These are phyloP conservation scores for Salix purpurea DNA, from an alignment of 345 rosid genomes.

Conservation along the genomic window DNA sequence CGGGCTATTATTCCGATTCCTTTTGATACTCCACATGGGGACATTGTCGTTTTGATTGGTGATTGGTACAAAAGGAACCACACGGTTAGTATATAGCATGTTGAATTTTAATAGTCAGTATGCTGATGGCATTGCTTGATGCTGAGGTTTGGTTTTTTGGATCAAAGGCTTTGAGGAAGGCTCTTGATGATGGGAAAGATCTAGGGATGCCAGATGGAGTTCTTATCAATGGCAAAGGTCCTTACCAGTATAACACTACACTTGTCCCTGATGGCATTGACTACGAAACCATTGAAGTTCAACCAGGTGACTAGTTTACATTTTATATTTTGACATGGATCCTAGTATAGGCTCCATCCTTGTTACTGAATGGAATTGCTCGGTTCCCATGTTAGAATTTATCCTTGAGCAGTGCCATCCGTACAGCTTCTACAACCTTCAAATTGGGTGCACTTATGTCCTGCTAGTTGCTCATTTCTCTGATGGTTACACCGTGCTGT, in stretches of 20 bases:
- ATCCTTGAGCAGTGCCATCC: not conserved
- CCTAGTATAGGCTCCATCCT: not conserved
- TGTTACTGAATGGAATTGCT: not conserved
- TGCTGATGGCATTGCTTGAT: not conserved
- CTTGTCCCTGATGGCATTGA: conserved; percentile 76
- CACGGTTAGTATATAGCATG: conserved; percentile 52
- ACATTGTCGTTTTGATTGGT: conserved; percentile 72
- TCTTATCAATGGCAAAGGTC: conserved; percentile 96
- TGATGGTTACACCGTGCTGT: not conserved
- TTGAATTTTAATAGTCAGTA: not conserved
- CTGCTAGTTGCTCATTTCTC: not conserved
- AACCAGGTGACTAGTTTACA: conserved; percentile 62
- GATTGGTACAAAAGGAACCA: conserved; percentile 97
- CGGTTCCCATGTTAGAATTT: not conserved
- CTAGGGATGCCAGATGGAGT: conserved; percentile 98
- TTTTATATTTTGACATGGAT: not conserved
- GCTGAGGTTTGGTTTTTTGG: conserved; percentile 1
- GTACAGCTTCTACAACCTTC: not conserved
- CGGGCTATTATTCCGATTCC: conserved; percentile 75
- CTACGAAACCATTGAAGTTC: conserved; percentile 68
- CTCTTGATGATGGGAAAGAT: conserved; percentile 83
- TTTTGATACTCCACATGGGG: conserved; percentile 72
- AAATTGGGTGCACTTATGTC: not conserved
- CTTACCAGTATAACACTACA: conserved; percentile 80
- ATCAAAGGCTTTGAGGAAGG: conserved; percentile 80